Percentiles rank a stretch among this genome's conserved stretches.
phyloP scores from a whole-genome alignment of 441 rosid species.

The Adansonia gregorii region DNA sequence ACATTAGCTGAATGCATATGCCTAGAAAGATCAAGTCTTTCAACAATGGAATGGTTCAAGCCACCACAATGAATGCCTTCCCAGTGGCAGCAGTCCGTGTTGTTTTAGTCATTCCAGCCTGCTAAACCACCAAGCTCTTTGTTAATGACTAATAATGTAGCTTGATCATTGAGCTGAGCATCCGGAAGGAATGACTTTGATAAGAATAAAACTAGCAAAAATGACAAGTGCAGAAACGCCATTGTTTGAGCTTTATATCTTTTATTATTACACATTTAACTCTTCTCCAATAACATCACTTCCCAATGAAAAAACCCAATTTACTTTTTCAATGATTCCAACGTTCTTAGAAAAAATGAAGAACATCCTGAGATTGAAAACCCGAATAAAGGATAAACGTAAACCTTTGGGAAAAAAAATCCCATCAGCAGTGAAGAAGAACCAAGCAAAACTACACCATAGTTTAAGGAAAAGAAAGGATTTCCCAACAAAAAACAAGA shows the following conservation, averaged over 20 bases:
- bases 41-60: slow-evolving; percentile 65
- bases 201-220: slow-evolving; percentile 57
- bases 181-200: slow-evolving; percentile 46
- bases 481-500: slow-evolving; percentile 26
- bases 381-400: slow-evolving; percentile 12
- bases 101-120: slow-evolving; percentile 72
- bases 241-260: slow-evolving; percentile 33
- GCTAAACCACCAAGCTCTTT: slow-evolving; percentile 67
- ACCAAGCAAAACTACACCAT: slow-evolving; percentile 14
- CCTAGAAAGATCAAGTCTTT: slow-evolving; percentile 72
- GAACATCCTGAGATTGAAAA: slow-evolving; percentile 25
- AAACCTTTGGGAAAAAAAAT: slow-evolving; percentile 22
- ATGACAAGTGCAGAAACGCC: slow-evolving; percentile 48
- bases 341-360: background rate
- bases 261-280: background rate
- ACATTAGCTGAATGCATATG: slow-evolving; percentile 81
- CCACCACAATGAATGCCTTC: slow-evolving; percentile 60
- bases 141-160: slow-evolving; percentile 63
- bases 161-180: slow-evolving; percentile 58
- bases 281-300: slow-evolving; percentile 23
- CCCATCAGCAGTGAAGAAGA: slow-evolving; percentile 29
- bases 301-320: slow-evolving; percentile 24
- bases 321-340: background rate
- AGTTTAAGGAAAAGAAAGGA: slow-evolving; percentile 18
- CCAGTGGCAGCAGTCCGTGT: slow-evolving; percentile 76